Percentiles rank a stretch among this genome's conserved stretches.
Evolutionary conservation across 1,284 basidiomycete species (phyloP).

Genomic region (Boletus austroedulis): DNA sequence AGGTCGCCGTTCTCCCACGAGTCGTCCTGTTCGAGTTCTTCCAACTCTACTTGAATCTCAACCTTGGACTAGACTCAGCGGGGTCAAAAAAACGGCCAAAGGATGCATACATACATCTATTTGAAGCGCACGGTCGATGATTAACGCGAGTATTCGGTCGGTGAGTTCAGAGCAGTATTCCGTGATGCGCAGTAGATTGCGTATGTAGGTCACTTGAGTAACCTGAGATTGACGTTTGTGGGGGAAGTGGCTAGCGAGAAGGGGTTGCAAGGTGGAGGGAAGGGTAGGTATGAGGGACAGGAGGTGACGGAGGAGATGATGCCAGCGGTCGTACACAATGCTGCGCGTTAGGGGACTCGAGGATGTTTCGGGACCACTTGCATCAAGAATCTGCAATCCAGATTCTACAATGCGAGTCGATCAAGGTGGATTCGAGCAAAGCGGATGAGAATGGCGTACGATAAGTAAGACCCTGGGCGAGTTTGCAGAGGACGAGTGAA

Average conservation of each 20-base stretch:
- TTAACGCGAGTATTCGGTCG: constrained; percentile 80
- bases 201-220: constrained; percentile 87
- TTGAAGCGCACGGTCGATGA: constrained; percentile 89
- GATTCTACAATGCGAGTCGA: constrained; percentile 50
- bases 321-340: constrained; percentile 83
- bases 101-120: constrained; percentile 73
- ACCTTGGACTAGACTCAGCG: constrained; percentile 52
- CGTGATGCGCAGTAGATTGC: constrained; percentile 83
- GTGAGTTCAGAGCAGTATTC: constrained; percentile 89
- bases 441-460: constrained; percentile 55
- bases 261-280: constrained; percentile 79
- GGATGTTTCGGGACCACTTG: constrained; percentile 59
- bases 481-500: constrained; percentile 75
- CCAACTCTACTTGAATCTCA: constrained; percentile 94
- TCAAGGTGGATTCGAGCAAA: constrained; percentile 9
- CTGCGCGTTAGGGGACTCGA: constrained; percentile 73
- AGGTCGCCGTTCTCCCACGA: constrained; percentile 58
- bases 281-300: constrained; percentile 88
- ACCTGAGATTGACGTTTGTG: constrained; percentile 87
- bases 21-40: constrained; percentile 80
- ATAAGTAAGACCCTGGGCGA: constrained; percentile 83
- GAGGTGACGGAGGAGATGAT: constrained; percentile 81
- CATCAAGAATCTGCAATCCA: constrained; percentile 58
- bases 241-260: constrained; percentile 84
- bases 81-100: background rate